These are phyloP conservation scores for Botrytis tulipae DNA, from an alignment of 2,329 filamentous ascomycete species.

Conservation along the genomic window DNA sequence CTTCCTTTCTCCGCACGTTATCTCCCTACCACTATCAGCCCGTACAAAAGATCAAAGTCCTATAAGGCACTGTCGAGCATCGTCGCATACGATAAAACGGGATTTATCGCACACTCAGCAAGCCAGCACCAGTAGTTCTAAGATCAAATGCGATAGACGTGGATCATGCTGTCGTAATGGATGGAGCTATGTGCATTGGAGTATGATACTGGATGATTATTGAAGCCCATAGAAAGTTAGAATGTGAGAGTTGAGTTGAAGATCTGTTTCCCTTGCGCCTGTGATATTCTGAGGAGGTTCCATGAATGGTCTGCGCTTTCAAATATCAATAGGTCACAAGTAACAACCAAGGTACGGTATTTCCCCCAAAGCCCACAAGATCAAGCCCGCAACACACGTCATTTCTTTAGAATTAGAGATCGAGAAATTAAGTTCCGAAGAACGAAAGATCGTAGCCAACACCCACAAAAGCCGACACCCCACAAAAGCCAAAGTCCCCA, in stretches of 20 bases:
- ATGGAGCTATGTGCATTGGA: constrained; percentile 10
- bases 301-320: neutral
- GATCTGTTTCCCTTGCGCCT: constrained; percentile 12
- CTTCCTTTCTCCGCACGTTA: constrained; percentile 5
- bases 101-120: constrained; percentile 7
- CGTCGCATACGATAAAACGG: constrained; percentile 1
- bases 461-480: neutral
- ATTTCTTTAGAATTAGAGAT: neutral
- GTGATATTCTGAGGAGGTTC: neutral
- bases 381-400: constrained; percentile 4
- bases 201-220: neutral
- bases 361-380: neutral
- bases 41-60: constrained; percentile 15
- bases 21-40: constrained; percentile 13
- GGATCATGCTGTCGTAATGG: constrained; percentile 2
- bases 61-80: constrained; percentile 7
- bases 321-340: constrained; percentile 5
- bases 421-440: constrained; percentile 6
- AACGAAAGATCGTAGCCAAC: constrained; percentile 7
- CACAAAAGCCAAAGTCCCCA: constrained; percentile 3
- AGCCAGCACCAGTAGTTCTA: constrained; percentile 10
- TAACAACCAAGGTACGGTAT: constrained; percentile 8
- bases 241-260: constrained; percentile 3
- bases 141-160: constrained; percentile 15
- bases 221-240: constrained; percentile 5